A percentile compares a stretch with the other conserved stretches of the same genome.
Conservation (phyloP, 805 yeast species). For the Debaryomyces castellii region DNA sequence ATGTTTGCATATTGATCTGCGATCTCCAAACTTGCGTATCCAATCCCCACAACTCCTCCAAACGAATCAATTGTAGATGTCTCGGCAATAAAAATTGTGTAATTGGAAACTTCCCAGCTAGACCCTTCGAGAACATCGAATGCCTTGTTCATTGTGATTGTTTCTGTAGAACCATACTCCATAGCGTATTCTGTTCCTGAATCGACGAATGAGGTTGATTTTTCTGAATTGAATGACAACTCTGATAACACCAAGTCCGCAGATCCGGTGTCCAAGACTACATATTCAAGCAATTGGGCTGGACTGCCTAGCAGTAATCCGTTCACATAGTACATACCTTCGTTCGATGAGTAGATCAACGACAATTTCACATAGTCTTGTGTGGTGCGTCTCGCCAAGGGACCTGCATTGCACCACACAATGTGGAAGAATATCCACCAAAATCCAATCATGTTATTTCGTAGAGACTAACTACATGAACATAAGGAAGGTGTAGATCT, state of each 20-base stretch:
- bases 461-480: background rate
- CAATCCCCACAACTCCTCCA: conserved; percentile 18
- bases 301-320: conserved; percentile 13
- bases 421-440: background rate
- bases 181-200: conserved; percentile 2
- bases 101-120: conserved; percentile 3
- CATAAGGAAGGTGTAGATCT: background rate
- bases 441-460: background rate
- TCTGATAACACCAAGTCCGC: conserved; percentile 11
- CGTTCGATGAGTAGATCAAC: conserved; percentile 1
- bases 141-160: conserved; percentile 1
- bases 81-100: conserved; percentile 3
- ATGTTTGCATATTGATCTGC: conserved; percentile 11
- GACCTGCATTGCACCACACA: conserved; percentile 1
- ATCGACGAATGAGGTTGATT: conserved; percentile 9
- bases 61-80: conserved; percentile 5
- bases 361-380: background rate
- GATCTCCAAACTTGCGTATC: conserved; percentile 10
- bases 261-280: conserved; percentile 19
- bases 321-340: conserved; percentile 9
- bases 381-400: background rate
- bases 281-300: conserved; percentile 6
- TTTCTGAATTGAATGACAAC: background rate
- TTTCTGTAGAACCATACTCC: conserved; percentile 7
- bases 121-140: background rate